These are phyloP conservation scores for Silene vulgaris DNA, from an alignment of 179 eudicot species.

Conservation along the genomic window DNA sequence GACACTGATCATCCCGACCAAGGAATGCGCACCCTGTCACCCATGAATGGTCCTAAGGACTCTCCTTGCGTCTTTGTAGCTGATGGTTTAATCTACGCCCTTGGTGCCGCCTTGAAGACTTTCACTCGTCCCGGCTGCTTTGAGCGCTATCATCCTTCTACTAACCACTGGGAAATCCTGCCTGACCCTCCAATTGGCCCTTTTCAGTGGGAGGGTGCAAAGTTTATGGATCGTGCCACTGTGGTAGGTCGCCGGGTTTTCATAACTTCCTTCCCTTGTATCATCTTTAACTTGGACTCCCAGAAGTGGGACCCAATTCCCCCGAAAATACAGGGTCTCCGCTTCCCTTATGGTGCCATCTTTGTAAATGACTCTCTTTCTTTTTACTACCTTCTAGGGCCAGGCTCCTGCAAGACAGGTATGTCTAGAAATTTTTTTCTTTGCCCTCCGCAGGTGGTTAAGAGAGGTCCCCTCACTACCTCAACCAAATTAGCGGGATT, in stretches of 20 bases:
- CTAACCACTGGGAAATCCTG: constrained; percentile 14
- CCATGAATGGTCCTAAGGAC: constrained; percentile 14
- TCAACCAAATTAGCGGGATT: no score
- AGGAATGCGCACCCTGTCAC: background rate
- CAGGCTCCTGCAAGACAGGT: background rate
- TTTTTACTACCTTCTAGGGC: constrained; percentile 11
- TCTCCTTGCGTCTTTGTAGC: constrained; percentile 19
- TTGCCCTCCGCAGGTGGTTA: background rate
- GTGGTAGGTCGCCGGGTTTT: constrained; percentile 20
- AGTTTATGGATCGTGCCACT: background rate
- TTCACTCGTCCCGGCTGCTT: background rate
- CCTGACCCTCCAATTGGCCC: constrained; percentile 16
- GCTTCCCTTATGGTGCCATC: constrained; percentile 18
- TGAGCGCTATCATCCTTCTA: constrained; percentile 16
- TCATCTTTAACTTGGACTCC: constrained; percentile 13
- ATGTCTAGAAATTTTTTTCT: background rate
- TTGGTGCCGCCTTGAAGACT: background rate
- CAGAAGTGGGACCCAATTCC: constrained; percentile 12
- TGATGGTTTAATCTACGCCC: constrained; percentile 20
- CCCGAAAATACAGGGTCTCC: background rate
- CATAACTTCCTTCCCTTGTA: background rate
- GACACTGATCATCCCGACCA: constrained; percentile 11
- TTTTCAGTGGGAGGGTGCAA: no score
- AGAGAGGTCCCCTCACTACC: background rate
- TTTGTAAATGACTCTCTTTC: constrained; percentile 9